Evolutionary conservation across 176 grass and related monocot genomes (phyloP).

Genomic region (Olyra latifolia): DNA sequence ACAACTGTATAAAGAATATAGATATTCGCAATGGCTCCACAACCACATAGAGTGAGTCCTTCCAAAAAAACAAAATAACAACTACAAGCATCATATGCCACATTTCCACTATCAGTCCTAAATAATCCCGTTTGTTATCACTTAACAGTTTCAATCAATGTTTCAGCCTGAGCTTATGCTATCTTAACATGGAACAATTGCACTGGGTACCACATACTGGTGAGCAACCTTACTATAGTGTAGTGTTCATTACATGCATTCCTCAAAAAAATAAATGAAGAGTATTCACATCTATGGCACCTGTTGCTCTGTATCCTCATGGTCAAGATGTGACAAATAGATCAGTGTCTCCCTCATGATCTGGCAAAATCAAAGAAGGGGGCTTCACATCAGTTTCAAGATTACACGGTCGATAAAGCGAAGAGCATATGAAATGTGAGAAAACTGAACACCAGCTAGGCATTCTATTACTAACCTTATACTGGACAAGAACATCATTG

Average conservation of each 20-base stretch:
- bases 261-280: constrained; percentile 19
- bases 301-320: constrained; percentile 99
- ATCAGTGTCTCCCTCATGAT: constrained; percentile 99
- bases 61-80: not conserved
- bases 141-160: not conserved
- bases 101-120: not conserved
- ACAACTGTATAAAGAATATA: not conserved
- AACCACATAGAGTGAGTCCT: not conserved
- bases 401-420: constrained; percentile 12
- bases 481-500: constrained; percentile 97
- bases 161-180: constrained; percentile 7
- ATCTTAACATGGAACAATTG: not conserved
- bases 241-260: not conserved
- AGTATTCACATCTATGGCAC: constrained; percentile 28
- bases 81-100: not conserved
- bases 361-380: constrained; percentile 48
- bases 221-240: not conserved
- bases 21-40: not conserved
- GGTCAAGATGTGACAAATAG: constrained; percentile 96
- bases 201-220: not conserved
- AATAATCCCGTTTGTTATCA: not conserved
- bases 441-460: not conserved
- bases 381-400: constrained; percentile 14
- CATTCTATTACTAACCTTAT: constrained; percentile 70
- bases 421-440: constrained; percentile 1